A percentile compares a stretch with the other conserved stretches of the same genome.
These are phyloP conservation scores for Dissophora ornata DNA, from an alignment of 192 early-diverging fungal species.

Conservation along the genomic window DNA sequence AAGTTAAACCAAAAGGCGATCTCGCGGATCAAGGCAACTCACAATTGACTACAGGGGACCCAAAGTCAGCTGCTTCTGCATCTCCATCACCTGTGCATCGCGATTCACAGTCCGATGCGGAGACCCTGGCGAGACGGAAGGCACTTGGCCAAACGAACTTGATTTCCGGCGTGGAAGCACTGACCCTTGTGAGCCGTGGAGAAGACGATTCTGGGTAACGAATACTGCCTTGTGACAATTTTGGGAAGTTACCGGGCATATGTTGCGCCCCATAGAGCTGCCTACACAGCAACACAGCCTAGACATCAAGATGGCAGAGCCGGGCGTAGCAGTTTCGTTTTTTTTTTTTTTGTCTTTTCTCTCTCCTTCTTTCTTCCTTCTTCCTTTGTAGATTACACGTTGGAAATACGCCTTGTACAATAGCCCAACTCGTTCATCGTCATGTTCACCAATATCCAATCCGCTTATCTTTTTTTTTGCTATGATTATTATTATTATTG, in stretches of 20 bases:
- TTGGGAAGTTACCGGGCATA: too few species aligned
- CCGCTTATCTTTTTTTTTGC: too few species aligned
- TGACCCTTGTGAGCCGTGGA: slow-evolving; percentile 48
- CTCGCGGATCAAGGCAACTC: neutral
- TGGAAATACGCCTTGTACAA: too few species aligned
- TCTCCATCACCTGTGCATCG: neutral
- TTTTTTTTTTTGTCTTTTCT: too few species aligned
- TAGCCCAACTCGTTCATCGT: too few species aligned
- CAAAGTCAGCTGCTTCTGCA: neutral
- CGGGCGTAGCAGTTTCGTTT: too few species aligned
- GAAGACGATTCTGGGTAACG: slow-evolving; percentile 51
- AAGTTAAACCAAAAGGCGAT: slow-evolving; percentile 18
- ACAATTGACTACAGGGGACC: neutral
- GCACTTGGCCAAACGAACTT: slow-evolving; percentile 14
- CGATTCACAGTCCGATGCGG: neutral
- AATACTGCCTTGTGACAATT: neutral
- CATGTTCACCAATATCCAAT: too few species aligned
- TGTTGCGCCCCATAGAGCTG: too few species aligned
- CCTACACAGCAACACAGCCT: too few species aligned
- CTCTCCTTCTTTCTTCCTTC: too few species aligned
- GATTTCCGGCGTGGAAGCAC: slow-evolving; percentile 23
- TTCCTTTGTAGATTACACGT: too few species aligned
- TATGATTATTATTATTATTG: neutral
- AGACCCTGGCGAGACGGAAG: slow-evolving; percentile 21
- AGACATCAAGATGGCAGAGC: too few species aligned